Conservation (phyloP, 345 rosid genomes). For the Eucalyptus curtisii region DNA sequence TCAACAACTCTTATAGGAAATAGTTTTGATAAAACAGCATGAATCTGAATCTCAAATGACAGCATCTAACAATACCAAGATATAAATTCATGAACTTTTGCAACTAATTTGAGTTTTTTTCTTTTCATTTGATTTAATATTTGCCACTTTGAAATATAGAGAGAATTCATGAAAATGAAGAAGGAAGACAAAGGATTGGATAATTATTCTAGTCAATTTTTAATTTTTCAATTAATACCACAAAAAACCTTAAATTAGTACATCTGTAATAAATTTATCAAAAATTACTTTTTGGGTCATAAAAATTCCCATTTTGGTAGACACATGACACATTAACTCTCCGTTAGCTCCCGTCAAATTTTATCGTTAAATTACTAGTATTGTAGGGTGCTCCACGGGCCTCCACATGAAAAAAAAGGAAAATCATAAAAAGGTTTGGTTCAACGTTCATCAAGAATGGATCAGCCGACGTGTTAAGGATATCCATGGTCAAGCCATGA, state of each 20-base stretch:
- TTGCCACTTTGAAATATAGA: background rate
- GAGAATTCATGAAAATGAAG: background rate
- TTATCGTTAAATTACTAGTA: too few relatives aligned
- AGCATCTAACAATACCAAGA: background rate
- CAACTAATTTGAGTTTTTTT: background rate
- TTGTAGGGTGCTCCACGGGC: too few relatives aligned
- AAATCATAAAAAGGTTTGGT: background rate
- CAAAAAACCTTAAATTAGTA: too few relatives aligned
- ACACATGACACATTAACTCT: too few relatives aligned
- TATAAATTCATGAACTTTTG: too few relatives aligned
- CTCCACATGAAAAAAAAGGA: background rate
- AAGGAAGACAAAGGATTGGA: background rate
- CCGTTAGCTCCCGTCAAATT: rapidly evolving
- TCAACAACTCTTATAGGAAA: background rate
- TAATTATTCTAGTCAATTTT: background rate
- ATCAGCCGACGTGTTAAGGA: background rate
- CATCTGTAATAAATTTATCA: rapidly evolving
- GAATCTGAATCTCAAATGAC: background rate
- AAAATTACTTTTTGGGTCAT: too few relatives aligned
- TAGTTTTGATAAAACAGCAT: background rate
- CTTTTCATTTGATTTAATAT: background rate
- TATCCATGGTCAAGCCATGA: background rate
- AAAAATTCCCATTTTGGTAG: too few relatives aligned
- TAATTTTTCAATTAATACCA: background rate
- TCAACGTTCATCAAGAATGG: background rate